Percentiles rank a stretch among this genome's conserved stretches.
These are phyloP conservation scores for Phaeosphaeria sp. DNA, from an alignment of 2,329 filamentous ascomycete genomes.

Conservation along the genomic window DNA sequence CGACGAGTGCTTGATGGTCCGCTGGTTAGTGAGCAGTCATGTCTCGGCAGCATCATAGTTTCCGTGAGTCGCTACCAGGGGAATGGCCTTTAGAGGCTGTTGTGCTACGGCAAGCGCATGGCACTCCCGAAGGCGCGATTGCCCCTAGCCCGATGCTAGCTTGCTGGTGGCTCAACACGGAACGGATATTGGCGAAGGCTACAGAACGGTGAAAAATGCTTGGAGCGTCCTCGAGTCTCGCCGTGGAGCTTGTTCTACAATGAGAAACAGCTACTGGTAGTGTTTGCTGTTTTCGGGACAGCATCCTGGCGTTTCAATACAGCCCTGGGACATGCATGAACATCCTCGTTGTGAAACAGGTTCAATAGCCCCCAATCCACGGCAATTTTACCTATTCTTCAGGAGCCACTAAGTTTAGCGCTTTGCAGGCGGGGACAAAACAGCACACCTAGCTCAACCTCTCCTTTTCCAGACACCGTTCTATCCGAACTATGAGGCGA, in stretches of 20 bases:
- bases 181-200: constrained; percentile 18
- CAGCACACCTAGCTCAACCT: background rate
- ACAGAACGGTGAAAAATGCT: constrained; percentile 8
- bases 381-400: background rate
- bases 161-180: constrained; percentile 14
- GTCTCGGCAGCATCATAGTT: constrained; percentile 5
- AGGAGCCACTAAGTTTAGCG: background rate
- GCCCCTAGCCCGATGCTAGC: constrained; percentile 6
- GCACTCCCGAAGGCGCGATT: constrained; percentile 15
- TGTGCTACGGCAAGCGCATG: constrained; percentile 17
- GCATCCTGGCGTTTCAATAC: background rate
- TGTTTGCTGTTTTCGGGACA: background rate
- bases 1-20: constrained; percentile 21
- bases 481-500: background rate
- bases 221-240: constrained; percentile 8
- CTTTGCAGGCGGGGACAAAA: background rate
- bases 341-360: constrained; percentile 11
- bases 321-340: background rate
- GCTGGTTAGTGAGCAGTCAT: constrained; percentile 1
- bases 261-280: background rate
- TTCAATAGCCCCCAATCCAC: constrained; percentile 4
- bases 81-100: constrained; percentile 7
- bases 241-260: constrained; percentile 14
- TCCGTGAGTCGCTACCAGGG: background rate
- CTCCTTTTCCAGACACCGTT: background rate